Percentiles rank a stretch among this genome's conserved stretches.
Conservation (phyloP, 306 rosid genomes). For the Cicer cuneatum region DNA sequence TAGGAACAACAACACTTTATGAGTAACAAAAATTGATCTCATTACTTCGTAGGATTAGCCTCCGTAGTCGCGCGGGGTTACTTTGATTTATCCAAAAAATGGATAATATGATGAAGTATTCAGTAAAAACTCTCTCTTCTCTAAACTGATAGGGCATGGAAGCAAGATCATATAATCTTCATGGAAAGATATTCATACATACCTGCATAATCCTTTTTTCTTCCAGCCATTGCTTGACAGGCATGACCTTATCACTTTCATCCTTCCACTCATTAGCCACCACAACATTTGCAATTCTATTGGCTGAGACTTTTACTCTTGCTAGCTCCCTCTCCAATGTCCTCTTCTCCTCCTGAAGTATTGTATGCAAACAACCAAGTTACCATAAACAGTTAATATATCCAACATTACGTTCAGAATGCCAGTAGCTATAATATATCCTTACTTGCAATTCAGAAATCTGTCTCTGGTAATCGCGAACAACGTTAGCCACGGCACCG, state of each 20-base stretch:
- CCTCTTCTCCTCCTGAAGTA: slow-evolving; percentile 76
- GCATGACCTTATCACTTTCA: slow-evolving; percentile 88
- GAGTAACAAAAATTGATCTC: background rate
- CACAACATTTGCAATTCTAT: slow-evolving; percentile 76
- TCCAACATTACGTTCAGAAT: slow-evolving; percentile 23
- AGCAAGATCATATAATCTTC: slow-evolving; percentile 3
- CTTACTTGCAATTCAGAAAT: slow-evolving; percentile 67
- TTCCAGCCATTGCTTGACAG: slow-evolving; percentile 91
- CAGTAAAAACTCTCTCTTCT: no score
- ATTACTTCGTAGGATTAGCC: no score
- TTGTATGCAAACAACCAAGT: slow-evolving; percentile 37
- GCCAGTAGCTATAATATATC: slow-evolving; percentile 4
- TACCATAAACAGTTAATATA: slow-evolving; percentile 4
- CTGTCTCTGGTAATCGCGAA: slow-evolving; percentile 75
- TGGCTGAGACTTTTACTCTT: slow-evolving; percentile 78
- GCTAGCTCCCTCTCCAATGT: slow-evolving; percentile 87
- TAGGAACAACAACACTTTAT: background rate
- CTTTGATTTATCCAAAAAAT: no score
- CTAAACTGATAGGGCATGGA: background rate
- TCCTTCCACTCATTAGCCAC: slow-evolving; percentile 97
- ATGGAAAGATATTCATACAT: slow-evolving; percentile 24
- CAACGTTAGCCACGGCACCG: slow-evolving; percentile 71
- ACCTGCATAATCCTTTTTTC: slow-evolving; percentile 90
- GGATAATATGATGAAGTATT: no score
- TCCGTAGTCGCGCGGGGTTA: no score